Percentiles rank a stretch among this genome's conserved stretches.
phyloP scores from a whole-genome alignment of 2,329 filamentous ascomycete species.

The Sordariomycetes sp. region DNA sequence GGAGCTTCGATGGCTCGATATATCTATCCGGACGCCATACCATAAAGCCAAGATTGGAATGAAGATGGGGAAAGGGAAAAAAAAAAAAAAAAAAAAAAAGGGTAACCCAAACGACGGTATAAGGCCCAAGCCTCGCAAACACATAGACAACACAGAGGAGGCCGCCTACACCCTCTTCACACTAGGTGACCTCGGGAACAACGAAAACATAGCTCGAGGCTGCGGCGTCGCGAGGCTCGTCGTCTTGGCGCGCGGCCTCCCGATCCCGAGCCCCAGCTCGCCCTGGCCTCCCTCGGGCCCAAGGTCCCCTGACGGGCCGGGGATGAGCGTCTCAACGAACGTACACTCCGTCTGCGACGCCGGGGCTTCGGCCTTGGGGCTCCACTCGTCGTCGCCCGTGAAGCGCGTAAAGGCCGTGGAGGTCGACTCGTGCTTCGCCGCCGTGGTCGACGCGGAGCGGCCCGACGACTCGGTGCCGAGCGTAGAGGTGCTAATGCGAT shows the following conservation, averaged over 20 bases:
- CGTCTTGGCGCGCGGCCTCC: slow-evolving; percentile 28
- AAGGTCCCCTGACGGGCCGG: not conserved
- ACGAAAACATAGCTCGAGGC: slow-evolving; percentile 30
- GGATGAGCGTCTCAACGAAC: slow-evolving; percentile 3
- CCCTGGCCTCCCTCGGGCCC: slow-evolving; percentile 13
- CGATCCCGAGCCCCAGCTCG: slow-evolving; percentile 12
- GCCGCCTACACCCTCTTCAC: slow-evolving; percentile 13
- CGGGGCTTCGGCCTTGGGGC: slow-evolving; percentile 15
- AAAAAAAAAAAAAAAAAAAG: too few species aligned
- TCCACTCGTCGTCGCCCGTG: slow-evolving; percentile 21
- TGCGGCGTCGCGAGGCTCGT: slow-evolving; percentile 29
- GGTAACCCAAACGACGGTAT: not conserved
- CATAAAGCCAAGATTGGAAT: not conserved
- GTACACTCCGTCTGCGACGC: not conserved
- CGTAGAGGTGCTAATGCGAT: slow-evolving; percentile 42
- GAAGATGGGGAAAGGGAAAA: too few species aligned
- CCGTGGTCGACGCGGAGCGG: slow-evolving; percentile 30
- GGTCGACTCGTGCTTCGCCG: slow-evolving; percentile 35
- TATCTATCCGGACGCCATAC: not conserved
- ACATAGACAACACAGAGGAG: not conserved
- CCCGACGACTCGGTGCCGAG: slow-evolving; percentile 33
- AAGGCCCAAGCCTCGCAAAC: not conserved
- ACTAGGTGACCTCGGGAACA: slow-evolving; percentile 21
- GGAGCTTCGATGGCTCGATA: too few species aligned
- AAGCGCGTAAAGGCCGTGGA: slow-evolving; percentile 39